Percentiles rank a stretch among this genome's conserved stretches.
Conservation (phyloP, 768 basidiomycete genomes). For the Lentinus brumalis region DNA sequence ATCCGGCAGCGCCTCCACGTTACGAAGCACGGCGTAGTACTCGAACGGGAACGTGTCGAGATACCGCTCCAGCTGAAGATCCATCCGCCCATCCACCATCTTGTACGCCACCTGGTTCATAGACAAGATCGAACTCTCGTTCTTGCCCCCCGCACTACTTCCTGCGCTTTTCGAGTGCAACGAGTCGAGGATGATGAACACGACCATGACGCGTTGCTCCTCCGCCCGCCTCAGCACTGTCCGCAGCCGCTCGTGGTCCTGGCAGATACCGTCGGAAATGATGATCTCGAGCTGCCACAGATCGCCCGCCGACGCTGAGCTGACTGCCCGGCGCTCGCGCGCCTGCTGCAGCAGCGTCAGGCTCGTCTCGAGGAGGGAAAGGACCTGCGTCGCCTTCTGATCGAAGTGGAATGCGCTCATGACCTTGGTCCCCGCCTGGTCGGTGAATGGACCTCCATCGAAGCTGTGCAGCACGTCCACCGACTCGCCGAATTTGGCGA, state of each 20-base stretch:
- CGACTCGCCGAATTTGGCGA: constrained; percentile 86
- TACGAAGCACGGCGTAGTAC: constrained; percentile 91
- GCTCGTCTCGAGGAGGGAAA: constrained; percentile 78
- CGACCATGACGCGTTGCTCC: constrained; percentile 91
- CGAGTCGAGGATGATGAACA: constrained; percentile 94
- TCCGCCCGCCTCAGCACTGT: constrained; percentile 80
- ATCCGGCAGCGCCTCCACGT: constrained; percentile 89
- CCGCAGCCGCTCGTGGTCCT: constrained; percentile 87
- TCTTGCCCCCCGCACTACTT: constrained; percentile 13
- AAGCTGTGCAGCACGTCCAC: constrained; percentile 92
- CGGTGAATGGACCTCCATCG: constrained; percentile 76
- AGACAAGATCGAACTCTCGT: constrained; percentile 75
- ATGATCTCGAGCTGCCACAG: constrained; percentile 98
- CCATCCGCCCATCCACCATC: constrained; percentile 76
- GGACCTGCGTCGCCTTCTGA: constrained; percentile 87
- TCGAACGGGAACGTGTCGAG: constrained; percentile 98
- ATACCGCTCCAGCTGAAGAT: constrained; percentile 86
- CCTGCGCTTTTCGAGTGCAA: constrained; percentile 52
- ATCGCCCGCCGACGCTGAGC: constrained; percentile 70
- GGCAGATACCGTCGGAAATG: constrained; percentile 98
- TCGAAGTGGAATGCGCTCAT: constrained; percentile 87
- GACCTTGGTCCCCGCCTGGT: constrained; percentile 77
- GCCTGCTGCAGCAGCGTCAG: constrained; percentile 75
- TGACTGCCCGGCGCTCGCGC: constrained; percentile 61
- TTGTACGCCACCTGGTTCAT: constrained; percentile 94